Evolutionary conservation across 2,329 filamentous ascomycete genomes (phyloP).

Genomic region (Beauveria varroae): DNA sequence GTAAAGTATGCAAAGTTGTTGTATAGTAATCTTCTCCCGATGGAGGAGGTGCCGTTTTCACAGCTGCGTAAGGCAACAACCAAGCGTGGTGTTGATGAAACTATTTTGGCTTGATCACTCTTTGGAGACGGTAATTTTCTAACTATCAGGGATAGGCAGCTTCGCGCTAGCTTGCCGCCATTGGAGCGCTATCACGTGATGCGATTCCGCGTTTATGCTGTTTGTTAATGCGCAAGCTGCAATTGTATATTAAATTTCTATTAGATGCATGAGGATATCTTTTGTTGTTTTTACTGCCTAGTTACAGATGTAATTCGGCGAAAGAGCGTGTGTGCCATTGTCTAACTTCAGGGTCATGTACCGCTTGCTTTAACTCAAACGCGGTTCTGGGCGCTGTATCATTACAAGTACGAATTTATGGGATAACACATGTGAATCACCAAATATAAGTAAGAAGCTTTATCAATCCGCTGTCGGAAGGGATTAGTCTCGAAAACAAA

Average conservation of each 20-base stretch:
- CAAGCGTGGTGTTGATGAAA: slow-evolving; percentile 21
- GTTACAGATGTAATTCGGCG: too few species aligned
- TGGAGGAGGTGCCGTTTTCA: slow-evolving; percentile 22
- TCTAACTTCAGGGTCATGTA: too few species aligned
- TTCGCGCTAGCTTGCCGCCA: slow-evolving; percentile 7
- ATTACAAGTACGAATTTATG: too few species aligned
- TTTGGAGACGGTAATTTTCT: slow-evolving; percentile 26
- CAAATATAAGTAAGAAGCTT: too few species aligned
- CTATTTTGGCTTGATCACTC: slow-evolving; percentile 7
- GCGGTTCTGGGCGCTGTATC: too few species aligned
- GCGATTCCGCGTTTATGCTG: not conserved
- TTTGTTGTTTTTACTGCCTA: too few species aligned
- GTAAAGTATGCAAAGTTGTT: slow-evolving; percentile 12
- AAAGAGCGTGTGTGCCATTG: too few species aligned
- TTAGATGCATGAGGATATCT: too few species aligned
- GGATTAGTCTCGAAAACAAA: too few species aligned
- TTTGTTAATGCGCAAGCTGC: not conserved
- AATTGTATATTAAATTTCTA: not conserved
- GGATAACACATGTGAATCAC: too few species aligned
- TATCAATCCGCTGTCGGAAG: too few species aligned
- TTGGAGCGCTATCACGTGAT: slow-evolving; percentile 7
- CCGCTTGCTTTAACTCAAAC: rapidly evolving
- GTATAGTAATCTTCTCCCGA: slow-evolving; percentile 12
- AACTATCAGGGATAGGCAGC: not conserved
- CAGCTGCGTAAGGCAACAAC: slow-evolving; percentile 22